A percentile compares a stretch with the other conserved stretches of the same genome.
Evolutionary conservation across 2,329 filamentous ascomycete genomes (phyloP).

Genomic region (Aspergillus sp.): DNA sequence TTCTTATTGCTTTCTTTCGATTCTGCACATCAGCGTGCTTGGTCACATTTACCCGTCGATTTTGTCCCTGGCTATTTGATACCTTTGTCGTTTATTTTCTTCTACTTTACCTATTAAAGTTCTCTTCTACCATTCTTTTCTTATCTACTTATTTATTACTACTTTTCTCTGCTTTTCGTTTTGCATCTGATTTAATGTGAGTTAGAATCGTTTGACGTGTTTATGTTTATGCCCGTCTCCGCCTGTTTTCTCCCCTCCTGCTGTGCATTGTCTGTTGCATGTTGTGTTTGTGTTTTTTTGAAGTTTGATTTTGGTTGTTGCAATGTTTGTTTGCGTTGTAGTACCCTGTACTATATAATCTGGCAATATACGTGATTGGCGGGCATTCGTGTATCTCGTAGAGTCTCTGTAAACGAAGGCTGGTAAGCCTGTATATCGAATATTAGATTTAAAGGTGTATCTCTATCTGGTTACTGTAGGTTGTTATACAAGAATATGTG

Average conservation of each 20-base stretch:
- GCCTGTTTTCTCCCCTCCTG: slow-evolving; percentile 20
- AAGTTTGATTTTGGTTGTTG: slow-evolving; percentile 5
- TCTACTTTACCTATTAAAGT: slow-evolving; percentile 10
- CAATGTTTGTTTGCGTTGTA: slow-evolving; percentile 23
- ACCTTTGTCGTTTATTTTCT: slow-evolving; percentile 28
- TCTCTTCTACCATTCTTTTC: slow-evolving; percentile 13
- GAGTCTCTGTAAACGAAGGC: neutral
- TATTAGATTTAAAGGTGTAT: neutral
- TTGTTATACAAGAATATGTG: neutral
- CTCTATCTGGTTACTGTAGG: neutral
- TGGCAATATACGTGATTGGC: slow-evolving; percentile 27
- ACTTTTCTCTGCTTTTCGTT: slow-evolving; percentile 15
- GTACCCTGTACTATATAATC: slow-evolving; percentile 42
- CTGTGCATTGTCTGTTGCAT: slow-evolving; percentile 7
- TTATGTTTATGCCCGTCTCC: slow-evolving; percentile 21
- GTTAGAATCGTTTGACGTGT: slow-evolving; percentile 29
- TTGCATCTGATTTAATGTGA: slow-evolving; percentile 17
- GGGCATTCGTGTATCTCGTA: slow-evolving; percentile 19
- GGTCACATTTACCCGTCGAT: slow-evolving; percentile 25
- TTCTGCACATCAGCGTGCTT: slow-evolving; percentile 36
- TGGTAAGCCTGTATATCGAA: too few species aligned
- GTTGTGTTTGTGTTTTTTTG: slow-evolving; percentile 3
- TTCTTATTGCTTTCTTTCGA: slow-evolving; percentile 26
- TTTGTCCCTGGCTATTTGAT: slow-evolving; percentile 25
- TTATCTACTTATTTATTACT: slow-evolving; percentile 7